Conservation (phyloP, 495 filamentous ascomycete species). For the Rhypophila decipiens region DNA sequence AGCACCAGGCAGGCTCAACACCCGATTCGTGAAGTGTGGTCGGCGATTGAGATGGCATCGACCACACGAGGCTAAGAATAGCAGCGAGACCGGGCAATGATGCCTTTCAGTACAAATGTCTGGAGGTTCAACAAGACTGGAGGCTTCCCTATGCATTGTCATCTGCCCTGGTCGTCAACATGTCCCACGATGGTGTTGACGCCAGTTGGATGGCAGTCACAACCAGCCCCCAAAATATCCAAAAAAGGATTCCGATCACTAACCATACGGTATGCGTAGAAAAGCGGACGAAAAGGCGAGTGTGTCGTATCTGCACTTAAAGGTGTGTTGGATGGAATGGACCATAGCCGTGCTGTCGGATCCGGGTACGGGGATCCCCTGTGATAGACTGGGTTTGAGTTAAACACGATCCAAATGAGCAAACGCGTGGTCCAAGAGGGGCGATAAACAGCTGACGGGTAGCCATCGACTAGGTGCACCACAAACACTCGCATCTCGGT, state of each 20-base stretch:
- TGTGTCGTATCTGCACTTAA: neutral
- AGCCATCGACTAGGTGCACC: too few relatives aligned
- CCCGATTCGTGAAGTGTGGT: constrained; percentile 1
- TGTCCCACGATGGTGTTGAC: too few relatives aligned
- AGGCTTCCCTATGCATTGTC: too few relatives aligned
- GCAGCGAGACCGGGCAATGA: neutral
- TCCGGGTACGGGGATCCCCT: neutral
- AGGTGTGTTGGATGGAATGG: neutral
- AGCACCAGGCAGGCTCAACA: neutral
- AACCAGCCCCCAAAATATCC: too few relatives aligned
- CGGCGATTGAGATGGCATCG: neutral
- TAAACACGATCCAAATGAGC: too few relatives aligned
- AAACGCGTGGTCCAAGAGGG: too few relatives aligned
- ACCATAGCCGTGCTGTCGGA: neutral
- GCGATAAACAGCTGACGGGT: too few relatives aligned
- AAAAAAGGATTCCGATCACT: too few relatives aligned
- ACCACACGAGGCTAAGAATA: neutral
- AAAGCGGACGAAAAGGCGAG: neutral
- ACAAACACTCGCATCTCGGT: too few relatives aligned
- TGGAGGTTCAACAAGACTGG: neutral
- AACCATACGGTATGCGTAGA: too few relatives aligned
- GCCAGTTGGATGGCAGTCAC: too few relatives aligned
- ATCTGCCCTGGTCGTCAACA: too few relatives aligned
- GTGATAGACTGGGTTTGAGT: neutral
- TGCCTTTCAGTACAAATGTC: neutral